A percentile compares a stretch with the other conserved stretches of the same genome.
These are phyloP conservation scores for Cladorrhinum samala DNA, from an alignment of 495 filamentous ascomycete genomes.

Conservation along the genomic window DNA sequence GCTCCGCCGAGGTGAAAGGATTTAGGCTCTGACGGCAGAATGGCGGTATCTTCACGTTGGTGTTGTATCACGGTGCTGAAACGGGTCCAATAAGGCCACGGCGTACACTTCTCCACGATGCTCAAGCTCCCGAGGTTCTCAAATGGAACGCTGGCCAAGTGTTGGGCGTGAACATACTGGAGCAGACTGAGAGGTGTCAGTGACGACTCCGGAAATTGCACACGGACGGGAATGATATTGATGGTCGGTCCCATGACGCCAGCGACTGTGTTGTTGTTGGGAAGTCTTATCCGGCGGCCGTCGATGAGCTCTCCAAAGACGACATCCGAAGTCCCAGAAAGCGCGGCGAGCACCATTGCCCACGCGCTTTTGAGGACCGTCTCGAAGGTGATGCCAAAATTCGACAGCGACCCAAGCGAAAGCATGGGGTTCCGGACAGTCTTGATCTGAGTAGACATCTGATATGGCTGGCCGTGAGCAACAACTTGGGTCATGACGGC, in stretches of 20 bases:
- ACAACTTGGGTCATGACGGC: constrained; percentile 38
- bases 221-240: constrained; percentile 40
- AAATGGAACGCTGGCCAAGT: constrained; percentile 33
- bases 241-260: constrained; percentile 40
- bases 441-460: constrained; percentile 27
- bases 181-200: constrained; percentile 38
- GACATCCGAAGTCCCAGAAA: constrained; percentile 39
- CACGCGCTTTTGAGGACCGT: constrained; percentile 43
- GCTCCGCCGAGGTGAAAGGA: constrained; percentile 36
- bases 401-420: constrained; percentile 29
- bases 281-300: constrained; percentile 39
- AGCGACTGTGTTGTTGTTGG: constrained; percentile 27
- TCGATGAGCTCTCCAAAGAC: constrained; percentile 45
- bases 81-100: constrained; percentile 45
- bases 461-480: constrained; percentile 32
- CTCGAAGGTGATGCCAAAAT: constrained; percentile 31
- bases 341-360: constrained; percentile 42
- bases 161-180: constrained; percentile 35
- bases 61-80: constrained; percentile 42
- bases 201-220: constrained; percentile 33
- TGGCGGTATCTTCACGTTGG: constrained; percentile 31
- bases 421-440: constrained; percentile 32
- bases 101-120: constrained; percentile 42
- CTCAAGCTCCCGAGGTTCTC: constrained; percentile 38
- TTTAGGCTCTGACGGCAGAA: constrained; percentile 26